A percentile compares a stretch with the other conserved stretches of the same genome.
phyloP scores from a whole-genome alignment of 2,329 filamentous ascomycete species.

The Monosporascus sp. region DNA sequence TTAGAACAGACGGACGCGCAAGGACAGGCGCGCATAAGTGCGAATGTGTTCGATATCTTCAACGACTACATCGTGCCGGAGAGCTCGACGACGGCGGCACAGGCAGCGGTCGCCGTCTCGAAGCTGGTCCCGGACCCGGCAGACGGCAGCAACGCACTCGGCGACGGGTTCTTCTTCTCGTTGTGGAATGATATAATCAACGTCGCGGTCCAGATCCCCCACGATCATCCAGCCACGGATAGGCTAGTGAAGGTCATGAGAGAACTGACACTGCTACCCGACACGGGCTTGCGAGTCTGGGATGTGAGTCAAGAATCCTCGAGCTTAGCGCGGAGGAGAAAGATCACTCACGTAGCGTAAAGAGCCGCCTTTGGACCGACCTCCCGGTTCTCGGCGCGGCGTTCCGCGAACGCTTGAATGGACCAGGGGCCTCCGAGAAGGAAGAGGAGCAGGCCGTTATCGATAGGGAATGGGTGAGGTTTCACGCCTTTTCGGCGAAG shows the following conservation, averaged over 20 bases:
- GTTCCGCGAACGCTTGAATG: constrained; percentile 17
- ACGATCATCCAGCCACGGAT: constrained; percentile 20
- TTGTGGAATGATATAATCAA: constrained; percentile 19
- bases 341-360: background rate
- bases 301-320: constrained; percentile 12
- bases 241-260: constrained; percentile 19
- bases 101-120: constrained; percentile 14
- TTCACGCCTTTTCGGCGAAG: constrained; percentile 24
- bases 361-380: constrained; percentile 20
- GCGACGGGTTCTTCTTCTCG: constrained; percentile 18
- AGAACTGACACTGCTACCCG: constrained; percentile 20
- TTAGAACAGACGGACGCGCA: background rate
- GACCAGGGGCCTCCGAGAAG: background rate
- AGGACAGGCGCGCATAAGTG: background rate
- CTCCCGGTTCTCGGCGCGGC: constrained; percentile 20
- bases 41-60: constrained; percentile 16
- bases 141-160: constrained; percentile 4
- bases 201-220: constrained; percentile 19
- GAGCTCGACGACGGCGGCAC: constrained; percentile 5
- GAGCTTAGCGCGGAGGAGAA: background rate
- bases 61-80: constrained; percentile 12
- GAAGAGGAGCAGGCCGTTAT: constrained; percentile 8
- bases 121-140: constrained; percentile 2
- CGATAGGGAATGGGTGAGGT: constrained; percentile 13
- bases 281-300: constrained; percentile 19